Evolutionary conservation across 352 stramenopile genomes (phyloP).

Genomic region (Paralagenidium karlingii): DNA sequence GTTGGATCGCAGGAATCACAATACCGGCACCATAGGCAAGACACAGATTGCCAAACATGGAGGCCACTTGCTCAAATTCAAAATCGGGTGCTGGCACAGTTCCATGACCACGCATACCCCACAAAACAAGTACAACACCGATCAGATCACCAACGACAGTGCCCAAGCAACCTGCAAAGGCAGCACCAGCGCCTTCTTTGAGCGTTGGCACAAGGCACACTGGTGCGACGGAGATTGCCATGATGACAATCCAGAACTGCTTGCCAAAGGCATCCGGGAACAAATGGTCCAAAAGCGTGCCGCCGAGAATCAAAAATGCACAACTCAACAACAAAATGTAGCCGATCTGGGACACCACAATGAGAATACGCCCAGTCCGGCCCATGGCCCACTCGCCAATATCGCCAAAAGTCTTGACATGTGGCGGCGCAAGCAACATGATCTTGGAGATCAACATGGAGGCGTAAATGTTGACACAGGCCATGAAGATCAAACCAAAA

Average conservation of each 20-base stretch:
- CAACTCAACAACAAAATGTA: conserved; percentile 2
- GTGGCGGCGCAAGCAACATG: conserved; percentile 4
- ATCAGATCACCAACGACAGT: conserved; percentile 8
- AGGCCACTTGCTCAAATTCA: conserved; percentile 3
- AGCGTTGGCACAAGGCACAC: conserved; percentile 5
- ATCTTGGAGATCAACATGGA: conserved; percentile 6
- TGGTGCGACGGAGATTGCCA: conserved; percentile 5
- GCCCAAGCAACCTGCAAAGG: conserved; percentile 4
- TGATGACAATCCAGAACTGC: conserved; percentile 6
- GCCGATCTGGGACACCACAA: conserved; percentile 1
- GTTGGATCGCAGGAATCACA: conserved; percentile 6
- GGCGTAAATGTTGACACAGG: conserved; percentile 6
- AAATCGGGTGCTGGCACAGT: conserved; percentile 6
- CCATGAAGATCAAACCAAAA: conserved; percentile 5
- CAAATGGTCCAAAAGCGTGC: conserved; percentile 1
- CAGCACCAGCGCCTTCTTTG: conserved; percentile 3
- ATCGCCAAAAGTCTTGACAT: conserved; percentile 9
- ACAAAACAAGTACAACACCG: conserved; percentile 3
- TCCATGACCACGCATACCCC: conserved; percentile 4
- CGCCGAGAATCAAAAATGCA: conserved; percentile 5
- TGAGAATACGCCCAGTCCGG: neutral
- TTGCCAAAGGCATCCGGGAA: conserved; percentile 3
- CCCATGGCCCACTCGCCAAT: conserved; percentile 7
- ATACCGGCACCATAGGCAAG: conserved; percentile 7
- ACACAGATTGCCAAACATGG: conserved; percentile 7